Conservation (phyloP, 2,329 filamentous ascomycete species). For the Nigrospora oryzae region DNA sequence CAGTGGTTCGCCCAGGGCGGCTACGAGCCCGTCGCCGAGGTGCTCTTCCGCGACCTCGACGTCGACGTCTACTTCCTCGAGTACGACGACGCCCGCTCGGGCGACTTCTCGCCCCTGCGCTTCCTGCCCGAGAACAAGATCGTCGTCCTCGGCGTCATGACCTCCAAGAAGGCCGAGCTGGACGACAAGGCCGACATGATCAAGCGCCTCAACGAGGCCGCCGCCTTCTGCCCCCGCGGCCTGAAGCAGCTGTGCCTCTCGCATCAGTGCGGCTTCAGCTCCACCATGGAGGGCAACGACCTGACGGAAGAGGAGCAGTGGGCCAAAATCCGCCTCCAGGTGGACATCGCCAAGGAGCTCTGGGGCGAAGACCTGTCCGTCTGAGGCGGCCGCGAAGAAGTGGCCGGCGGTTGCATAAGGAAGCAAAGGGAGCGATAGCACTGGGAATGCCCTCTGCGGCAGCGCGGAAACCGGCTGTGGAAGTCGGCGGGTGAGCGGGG, state of each 20-base stretch:
- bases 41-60: conserved; percentile 47
- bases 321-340: conserved; percentile 45
- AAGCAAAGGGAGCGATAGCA: too few species aligned
- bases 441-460: too few species aligned
- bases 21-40: conserved; percentile 49
- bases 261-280: conserved; percentile 50
- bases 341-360: conserved; percentile 48
- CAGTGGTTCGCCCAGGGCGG: conserved; percentile 51
- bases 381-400: conserved; percentile 2
- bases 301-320: conserved; percentile 48
- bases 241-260: conserved; percentile 46
- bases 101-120: conserved; percentile 46
- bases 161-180: conserved; percentile 47
- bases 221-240: conserved; percentile 37
- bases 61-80: conserved; percentile 53
- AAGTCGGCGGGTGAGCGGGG: background rate
- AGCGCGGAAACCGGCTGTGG: too few species aligned
- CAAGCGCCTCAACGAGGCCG: conserved; percentile 32
- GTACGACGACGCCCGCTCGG: conserved; percentile 47
- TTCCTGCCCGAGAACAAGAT: conserved; percentile 44
- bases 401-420: too few species aligned
- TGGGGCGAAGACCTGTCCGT: conserved; percentile 38
- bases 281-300: conserved; percentile 48
- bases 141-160: conserved; percentile 47
- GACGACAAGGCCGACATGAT: conserved; percentile 35